Evolutionary conservation across 2,329 filamentous ascomycete species (phyloP).

Genomic region (Phoma sp.): DNA sequence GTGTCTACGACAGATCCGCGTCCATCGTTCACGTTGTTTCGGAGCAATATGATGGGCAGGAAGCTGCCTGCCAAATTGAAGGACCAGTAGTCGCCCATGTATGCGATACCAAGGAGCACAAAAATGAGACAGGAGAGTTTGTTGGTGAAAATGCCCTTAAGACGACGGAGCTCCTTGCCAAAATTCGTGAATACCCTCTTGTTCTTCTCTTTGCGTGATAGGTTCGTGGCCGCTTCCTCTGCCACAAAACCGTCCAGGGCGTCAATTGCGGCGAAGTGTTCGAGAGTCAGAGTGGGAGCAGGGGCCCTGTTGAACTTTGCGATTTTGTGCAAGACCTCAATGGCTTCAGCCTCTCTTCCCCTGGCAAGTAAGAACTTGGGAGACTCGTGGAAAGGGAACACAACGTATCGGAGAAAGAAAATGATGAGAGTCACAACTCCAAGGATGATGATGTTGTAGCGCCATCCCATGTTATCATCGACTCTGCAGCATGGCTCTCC

Average conservation of each 20-base stretch:
- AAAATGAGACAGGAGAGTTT: slow-evolving; percentile 34
- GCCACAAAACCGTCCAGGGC: slow-evolving; percentile 12
- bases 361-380: slow-evolving; percentile 36
- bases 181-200: slow-evolving; percentile 30
- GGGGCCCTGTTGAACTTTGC: slow-evolving; percentile 37
- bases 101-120: slow-evolving; percentile 33
- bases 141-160: slow-evolving; percentile 38
- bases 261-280: slow-evolving; percentile 36
- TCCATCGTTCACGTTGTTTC: slow-evolving; percentile 37
- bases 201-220: slow-evolving; percentile 22
- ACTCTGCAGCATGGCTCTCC: slow-evolving; percentile 31
- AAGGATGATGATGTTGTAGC: slow-evolving; percentile 37
- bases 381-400: slow-evolving; percentile 39
- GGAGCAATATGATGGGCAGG: slow-evolving; percentile 35
- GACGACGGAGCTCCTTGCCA: slow-evolving; percentile 30
- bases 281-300: slow-evolving; percentile 29
- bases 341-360: slow-evolving; percentile 34
- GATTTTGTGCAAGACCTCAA: slow-evolving; percentile 36
- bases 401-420: slow-evolving; percentile 36
- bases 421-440: slow-evolving; percentile 34
- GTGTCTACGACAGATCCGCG: slow-evolving; percentile 31
- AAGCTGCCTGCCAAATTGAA: slow-evolving; percentile 38
- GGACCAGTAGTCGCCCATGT: slow-evolving; percentile 44
- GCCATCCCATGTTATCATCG: slow-evolving; percentile 40
- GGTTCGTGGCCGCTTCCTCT: slow-evolving; percentile 4